Conservation (phyloP, 1,284 basidiomycete genomes). For the Lentinula novae-zelandiae region DNA sequence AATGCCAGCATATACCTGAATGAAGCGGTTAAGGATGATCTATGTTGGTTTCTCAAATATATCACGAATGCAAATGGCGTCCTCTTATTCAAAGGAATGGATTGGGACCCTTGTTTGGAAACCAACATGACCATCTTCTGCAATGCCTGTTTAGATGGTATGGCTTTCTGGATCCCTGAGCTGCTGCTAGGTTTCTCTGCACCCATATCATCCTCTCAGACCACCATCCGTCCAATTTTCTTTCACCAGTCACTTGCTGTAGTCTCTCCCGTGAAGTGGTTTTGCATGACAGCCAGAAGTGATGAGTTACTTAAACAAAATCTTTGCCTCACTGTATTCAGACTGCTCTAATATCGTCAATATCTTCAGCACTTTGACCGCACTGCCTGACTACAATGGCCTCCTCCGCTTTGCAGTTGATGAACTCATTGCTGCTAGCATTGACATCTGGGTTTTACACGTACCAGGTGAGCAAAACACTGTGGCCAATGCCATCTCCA, state of each 20-base stretch:
- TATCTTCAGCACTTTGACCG: neutral
- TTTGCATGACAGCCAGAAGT: neutral
- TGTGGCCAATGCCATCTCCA: neutral
- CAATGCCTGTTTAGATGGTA: neutral
- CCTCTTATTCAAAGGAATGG: neutral
- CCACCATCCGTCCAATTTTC: neutral
- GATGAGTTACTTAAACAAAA: neutral
- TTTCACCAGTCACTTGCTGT: neutral
- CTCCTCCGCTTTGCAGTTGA: neutral
- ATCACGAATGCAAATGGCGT: neutral
- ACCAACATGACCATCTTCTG: neutral
- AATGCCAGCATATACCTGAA: conserved; percentile 26
- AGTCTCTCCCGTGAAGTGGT: neutral
- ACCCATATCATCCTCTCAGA: neutral
- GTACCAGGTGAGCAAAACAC: neutral
- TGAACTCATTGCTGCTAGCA: neutral
- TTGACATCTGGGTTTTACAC: neutral
- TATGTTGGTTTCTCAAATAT: neutral
- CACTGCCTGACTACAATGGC: neutral
- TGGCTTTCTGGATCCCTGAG: conserved; percentile 4
- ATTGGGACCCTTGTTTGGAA: neutral
- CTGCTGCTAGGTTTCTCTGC: neutral
- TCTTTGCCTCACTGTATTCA: neutral
- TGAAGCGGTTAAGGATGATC: neutral
- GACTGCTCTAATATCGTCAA: neutral